Evolutionary conservation across 805 yeast species (phyloP), one percentile per base, ranked within the genome.

Genomic region (Cyberlindnera americana): DNA sequence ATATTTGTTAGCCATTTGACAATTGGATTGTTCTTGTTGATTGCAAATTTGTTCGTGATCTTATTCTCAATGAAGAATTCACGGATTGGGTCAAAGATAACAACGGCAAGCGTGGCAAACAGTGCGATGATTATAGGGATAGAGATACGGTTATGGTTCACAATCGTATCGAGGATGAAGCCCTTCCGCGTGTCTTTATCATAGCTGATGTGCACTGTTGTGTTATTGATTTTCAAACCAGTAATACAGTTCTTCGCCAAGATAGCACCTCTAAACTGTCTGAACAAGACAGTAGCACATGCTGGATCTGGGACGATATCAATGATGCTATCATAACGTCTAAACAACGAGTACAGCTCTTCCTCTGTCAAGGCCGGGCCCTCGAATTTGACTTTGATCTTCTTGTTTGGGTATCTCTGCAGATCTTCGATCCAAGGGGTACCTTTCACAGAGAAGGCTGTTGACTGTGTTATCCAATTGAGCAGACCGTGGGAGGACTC

Each of bases 401-500:
- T 68, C 8, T 71, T 63, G 38, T 83, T 78, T 8, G 95, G 95
- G 48, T 72, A 75, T 46, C 96, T 66, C 51, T 86, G 75, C 59
- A 93, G 67, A 58, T 93, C 99, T 64, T 91, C 98, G 44, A 93
- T 83, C 96, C 97, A 91, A 0, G 99, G 99, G 2, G 75, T 69
- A 46, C 99, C 99, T 51, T 83, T 81, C 1, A 93, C 97, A 1
- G 84, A 80, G 54, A 71, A 81, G 38, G 73, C 82, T 43, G 67
- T 65, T 2, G 82, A 83, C 41, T 62, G 66, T 2, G 73, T 60
- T n/a, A 77, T 51, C 38, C 67, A 67, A 17, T 72, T 66, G 17
- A 64, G 41, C 10, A 66, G 33, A 11, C 68, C 66, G 48, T 52
- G 37, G 40, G 65, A 41, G 48, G 73, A 51, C 59, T 69, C 54